Base-by-base conservation (phyloP, 176 grass and related monocot genomes). In the Saccharum spontaneum region DNA sequence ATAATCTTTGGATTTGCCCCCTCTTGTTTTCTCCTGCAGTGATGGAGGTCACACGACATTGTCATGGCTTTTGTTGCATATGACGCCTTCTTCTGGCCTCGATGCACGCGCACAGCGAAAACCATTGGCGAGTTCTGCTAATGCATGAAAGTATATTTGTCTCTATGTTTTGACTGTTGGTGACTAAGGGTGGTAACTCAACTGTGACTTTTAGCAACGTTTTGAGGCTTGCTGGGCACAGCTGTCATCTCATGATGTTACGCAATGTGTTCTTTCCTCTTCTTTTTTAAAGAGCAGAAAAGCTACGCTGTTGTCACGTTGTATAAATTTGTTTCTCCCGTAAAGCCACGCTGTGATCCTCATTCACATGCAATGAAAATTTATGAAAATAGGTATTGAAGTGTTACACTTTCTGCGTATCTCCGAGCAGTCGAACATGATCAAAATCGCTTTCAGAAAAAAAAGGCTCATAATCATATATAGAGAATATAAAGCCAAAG, bases 1-100 rank as follows among this genome's bases (percentile, higher is more conserved):
- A 90, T 87, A 90, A 90, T 52, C 69, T 79, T 59, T 36, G 85
- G 54, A 80, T 80, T 64, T 40, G 57, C 1, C 44, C 43, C 31
- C 33, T n/a, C 17, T 30, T 3, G 5, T n/a, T 23, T 26, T 39
- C 15, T 52, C 28, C 49, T 4, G 17, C 41, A 2, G 41, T 72
- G 76, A 67, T 71, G 78, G 60, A 73, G 71, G 30, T 74, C 71
- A 23, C 82, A 22, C 57, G 49, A 62, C 70, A 57, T 81, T 74
- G 26, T 48, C 28, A 34, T 44, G 37, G 55, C 23, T 0, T 14
- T 14, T 9, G 0, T n/a, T 15, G 69, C 81, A 48, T 64, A 13
- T 46, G 50, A 34, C 20, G 66, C 18, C 50, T 28, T 80, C 13
- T 52, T 66, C 40, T 0, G 48, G 49, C 45, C 5, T 34, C 18